These are phyloP conservation scores for Pseudogymnoascus sp. DNA, from an alignment of 2,329 filamentous ascomycete genomes.

Conservation along the genomic window DNA sequence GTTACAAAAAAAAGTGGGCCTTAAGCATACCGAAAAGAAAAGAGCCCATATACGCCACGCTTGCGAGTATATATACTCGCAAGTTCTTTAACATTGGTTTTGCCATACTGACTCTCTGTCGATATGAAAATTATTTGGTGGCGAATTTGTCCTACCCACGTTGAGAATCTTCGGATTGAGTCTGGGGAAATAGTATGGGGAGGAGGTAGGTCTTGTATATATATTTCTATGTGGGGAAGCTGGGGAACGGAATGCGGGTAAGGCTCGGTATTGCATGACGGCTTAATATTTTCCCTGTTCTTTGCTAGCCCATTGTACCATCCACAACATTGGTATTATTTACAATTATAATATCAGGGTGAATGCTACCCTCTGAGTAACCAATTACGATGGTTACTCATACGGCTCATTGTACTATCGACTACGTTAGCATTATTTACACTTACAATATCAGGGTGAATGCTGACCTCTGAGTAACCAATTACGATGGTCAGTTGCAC, in stretches of 20 bases:
- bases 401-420: neutral
- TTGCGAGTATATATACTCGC: slow-evolving; percentile 11
- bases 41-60: slow-evolving; percentile 18
- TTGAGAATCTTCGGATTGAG: neutral
- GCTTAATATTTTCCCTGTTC: neutral
- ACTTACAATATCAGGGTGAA: neutral
- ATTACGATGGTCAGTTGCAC: neutral
- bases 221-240: neutral
- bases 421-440: too few relatives aligned
- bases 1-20: neutral
- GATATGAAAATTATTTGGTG: neutral
- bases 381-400: neutral
- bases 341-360: neutral
- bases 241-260: neutral
- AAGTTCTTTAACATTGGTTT: neutral
- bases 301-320: too few relatives aligned
- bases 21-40: slow-evolving; percentile 17
- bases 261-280: neutral
- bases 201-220: neutral
- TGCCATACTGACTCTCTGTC: neutral
- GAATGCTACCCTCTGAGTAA: neutral
- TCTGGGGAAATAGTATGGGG: neutral
- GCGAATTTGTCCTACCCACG: neutral
- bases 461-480: neutral
- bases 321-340: too few relatives aligned